These are phyloP conservation scores for Botrytis fabae DNA, from an alignment of 2,329 filamentous ascomycete genomes.

Conservation along the genomic window DNA sequence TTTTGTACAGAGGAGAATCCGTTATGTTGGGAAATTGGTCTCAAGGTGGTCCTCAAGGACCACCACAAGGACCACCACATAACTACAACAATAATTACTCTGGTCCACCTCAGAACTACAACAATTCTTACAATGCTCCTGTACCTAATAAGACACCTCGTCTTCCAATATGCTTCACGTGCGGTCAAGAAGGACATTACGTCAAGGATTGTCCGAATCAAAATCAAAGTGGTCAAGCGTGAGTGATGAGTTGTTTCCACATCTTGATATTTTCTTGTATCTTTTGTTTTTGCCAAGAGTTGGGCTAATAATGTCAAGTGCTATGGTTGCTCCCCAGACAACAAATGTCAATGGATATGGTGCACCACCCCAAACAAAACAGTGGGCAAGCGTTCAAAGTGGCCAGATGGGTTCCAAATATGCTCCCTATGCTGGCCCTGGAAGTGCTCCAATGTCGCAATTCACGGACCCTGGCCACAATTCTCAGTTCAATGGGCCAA, in stretches of 20 bases:
- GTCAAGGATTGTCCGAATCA: conserved; percentile 54
- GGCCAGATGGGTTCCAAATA: conserved; percentile 25
- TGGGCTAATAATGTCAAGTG: conserved; percentile 23
- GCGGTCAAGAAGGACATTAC: conserved; percentile 53
- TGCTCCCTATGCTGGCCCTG: conserved; percentile 2
- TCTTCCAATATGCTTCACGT: conserved; percentile 54
- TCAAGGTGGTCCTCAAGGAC: conserved; percentile 29
- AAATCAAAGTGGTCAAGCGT: conserved; percentile 51
- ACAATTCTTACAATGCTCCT: conserved; percentile 22
- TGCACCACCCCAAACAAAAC: conserved; percentile 13
- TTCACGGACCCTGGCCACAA: conserved; percentile 10
- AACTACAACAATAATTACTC: conserved; percentile 25
- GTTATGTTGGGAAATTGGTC: conserved; percentile 35
- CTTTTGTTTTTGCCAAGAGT: background rate
- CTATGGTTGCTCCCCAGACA: conserved; percentile 18
- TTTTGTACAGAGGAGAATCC: conserved; percentile 12
- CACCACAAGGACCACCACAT: conserved; percentile 20
- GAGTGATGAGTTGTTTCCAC: conserved; percentile 41
- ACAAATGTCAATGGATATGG: conserved; percentile 11
- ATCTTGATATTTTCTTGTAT: conserved; percentile 12
- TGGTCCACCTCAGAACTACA: conserved; percentile 25
- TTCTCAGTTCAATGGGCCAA: conserved; percentile 12
- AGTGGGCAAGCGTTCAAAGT: conserved; percentile 25
- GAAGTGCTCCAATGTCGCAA: conserved; percentile 11
- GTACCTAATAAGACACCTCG: conserved; percentile 12